Conservation (phyloP, 208 protist genomes). For the Acanthamoeba rhysodes region DNA sequence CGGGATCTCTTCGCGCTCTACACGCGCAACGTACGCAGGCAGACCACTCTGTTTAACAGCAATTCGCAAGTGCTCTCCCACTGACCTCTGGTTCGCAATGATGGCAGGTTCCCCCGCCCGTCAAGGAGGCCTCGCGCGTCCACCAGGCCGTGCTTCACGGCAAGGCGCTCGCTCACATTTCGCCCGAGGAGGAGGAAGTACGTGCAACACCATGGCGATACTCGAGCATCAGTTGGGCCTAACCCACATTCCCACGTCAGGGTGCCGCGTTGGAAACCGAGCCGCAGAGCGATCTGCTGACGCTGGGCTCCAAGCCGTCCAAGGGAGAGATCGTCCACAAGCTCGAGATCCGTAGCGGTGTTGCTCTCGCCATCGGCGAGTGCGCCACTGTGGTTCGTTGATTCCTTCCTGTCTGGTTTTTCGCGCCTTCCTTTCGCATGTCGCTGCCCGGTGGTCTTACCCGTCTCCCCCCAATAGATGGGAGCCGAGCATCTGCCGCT, state of each 20-base stretch:
- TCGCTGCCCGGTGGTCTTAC: background rate
- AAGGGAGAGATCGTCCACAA: conserved; percentile 18
- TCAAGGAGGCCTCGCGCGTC: conserved; percentile 46
- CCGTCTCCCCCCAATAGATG: background rate
- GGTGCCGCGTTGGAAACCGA: background rate
- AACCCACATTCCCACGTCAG: background rate
- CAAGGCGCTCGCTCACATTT: background rate
- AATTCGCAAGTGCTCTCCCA: background rate
- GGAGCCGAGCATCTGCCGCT: conserved; percentile 47
- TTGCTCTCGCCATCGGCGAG: conserved; percentile 28
- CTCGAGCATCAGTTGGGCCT: background rate
- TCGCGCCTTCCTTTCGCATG: background rate
- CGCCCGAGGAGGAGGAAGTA: conserved; percentile 36
- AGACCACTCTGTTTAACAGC: background rate
- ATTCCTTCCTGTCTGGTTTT: background rate
- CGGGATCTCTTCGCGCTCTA: conserved; percentile 64
- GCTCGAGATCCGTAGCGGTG: conserved; percentile 61
- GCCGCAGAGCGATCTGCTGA: conserved; percentile 17
- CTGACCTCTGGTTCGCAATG: background rate
- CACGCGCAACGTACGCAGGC: conserved; percentile 61
- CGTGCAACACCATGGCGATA: background rate
- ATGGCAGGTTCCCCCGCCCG: conserved; percentile 49
- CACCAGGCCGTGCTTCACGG: conserved; percentile 40
- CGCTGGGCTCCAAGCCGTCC: background rate
- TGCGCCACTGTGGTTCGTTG: conserved; percentile 37